A percentile compares a stretch with the other conserved stretches of the same genome.
phyloP scores from a whole-genome alignment of 2,329 filamentous ascomycete species.

The Colletotrichum camelliae region DNA sequence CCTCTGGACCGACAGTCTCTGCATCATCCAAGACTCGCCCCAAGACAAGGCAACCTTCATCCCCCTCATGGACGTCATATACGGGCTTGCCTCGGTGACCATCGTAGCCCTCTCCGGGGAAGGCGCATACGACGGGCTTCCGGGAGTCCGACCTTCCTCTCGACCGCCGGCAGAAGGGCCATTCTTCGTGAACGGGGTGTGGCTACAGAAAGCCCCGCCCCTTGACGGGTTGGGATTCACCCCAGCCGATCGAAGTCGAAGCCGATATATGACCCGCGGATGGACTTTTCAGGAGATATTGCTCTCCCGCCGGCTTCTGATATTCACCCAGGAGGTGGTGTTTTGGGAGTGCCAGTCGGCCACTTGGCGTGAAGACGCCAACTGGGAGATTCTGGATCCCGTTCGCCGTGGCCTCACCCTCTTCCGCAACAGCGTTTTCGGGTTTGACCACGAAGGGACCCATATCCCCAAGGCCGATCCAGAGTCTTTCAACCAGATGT shows the following conservation, averaged over 20 bases:
- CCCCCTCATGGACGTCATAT: neutral
- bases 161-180: neutral
- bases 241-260: neutral
- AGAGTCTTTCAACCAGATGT: neutral
- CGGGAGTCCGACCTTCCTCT: neutral
- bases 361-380: neutral
- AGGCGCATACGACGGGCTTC: neutral
- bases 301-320: neutral
- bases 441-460: accelerated
- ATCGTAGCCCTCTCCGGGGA: neutral
- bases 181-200: neutral
- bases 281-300: neutral
- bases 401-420: accelerated
- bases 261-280: neutral
- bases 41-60: neutral
- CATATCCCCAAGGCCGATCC: neutral
- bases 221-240: neutral
- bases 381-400: neutral
- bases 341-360: neutral
- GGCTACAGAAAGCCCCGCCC: neutral
- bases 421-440: neutral
- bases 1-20: neutral
- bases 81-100: neutral
- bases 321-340: neutral
- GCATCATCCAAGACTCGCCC: neutral